Evolutionary conservation across 148 eudicot genomes (phyloP), one percentile per base, ranked within the genome.

Genomic region (Dysphania ambrosioides): DNA sequence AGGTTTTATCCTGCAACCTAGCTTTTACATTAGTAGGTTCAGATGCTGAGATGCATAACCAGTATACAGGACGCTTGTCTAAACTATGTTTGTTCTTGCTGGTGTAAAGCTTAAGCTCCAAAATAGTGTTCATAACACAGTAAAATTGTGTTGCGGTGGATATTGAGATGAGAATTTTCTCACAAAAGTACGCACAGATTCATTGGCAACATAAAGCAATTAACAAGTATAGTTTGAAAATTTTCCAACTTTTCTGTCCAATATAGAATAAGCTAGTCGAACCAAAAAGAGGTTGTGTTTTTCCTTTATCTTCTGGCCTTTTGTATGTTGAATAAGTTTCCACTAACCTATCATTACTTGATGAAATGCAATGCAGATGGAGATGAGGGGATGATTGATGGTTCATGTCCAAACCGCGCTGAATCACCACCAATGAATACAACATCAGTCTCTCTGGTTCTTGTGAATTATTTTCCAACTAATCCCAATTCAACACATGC

Each of bases 361-460:
- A 23, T 71, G 34, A 73, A 75, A 38, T 90, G n/a, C n/a, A n/a
- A n/a, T n/a, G 85, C 89, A 95, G 98, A 95, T 86, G 98, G 98
- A 32, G 74, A 82, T 80, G 85, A 29, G 0, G 97, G 97, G 73
- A 82, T 92, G 92, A 72, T 62, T 32, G 83, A 82, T 8, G 91
- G 91, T n/a, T 80, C 86, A 6, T 95, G 98, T 80, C 85, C 89
- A 10, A 88, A 80, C 69, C 92, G 99, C 0, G 79, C 68, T 1
- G 97, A 95, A 72, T 95, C 99, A 64, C 77, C 83, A 36, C 75
- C 92, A 1, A 68, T 95, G 91, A 75, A 81, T 86, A 83, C 97
- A 15, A 71, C 55, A 56, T 56, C 86, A 40, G 78, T 73, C 75
- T 84, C 97, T 6, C 79, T 95, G 70, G 93, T 92, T 76, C 92